Conservation (phyloP, 495 filamentous ascomycete species). For the Achaetomiella virescens region DNA sequence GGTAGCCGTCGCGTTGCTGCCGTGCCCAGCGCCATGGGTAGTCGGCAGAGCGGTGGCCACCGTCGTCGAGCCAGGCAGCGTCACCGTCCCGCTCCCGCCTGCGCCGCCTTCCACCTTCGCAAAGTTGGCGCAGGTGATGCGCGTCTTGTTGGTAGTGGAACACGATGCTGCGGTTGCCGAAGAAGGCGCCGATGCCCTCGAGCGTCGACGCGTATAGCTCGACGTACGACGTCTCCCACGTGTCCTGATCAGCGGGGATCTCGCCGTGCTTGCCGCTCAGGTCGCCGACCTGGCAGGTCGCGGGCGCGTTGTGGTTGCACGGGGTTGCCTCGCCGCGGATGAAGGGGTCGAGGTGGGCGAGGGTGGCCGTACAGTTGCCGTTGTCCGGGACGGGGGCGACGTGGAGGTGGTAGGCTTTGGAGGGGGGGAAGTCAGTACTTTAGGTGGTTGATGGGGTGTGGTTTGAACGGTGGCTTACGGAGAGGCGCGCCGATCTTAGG, state of each 20-base stretch:
- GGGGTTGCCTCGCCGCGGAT: constrained; percentile 55
- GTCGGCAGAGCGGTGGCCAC: constrained; percentile 2
- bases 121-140: constrained; percentile 70
- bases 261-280: constrained; percentile 74
- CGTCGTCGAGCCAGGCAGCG: background rate
- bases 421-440: background rate
- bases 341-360: constrained; percentile 52
- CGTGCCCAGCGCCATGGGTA: background rate
- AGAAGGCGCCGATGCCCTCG: constrained; percentile 54
- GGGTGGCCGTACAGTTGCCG: constrained; percentile 72
- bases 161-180: constrained; percentile 74
- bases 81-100: background rate
- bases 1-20: background rate
- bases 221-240: constrained; percentile 46
- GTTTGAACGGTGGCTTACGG: constrained; percentile 44
- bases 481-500: constrained; percentile 63
- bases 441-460: background rate
- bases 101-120: constrained; percentile 18
- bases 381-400: constrained; percentile 60
- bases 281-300: constrained; percentile 80
- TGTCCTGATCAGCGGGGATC: constrained; percentile 40
- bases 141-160: constrained; percentile 68
- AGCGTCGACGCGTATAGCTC: constrained; percentile 64
- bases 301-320: constrained; percentile 56
- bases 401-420: constrained; percentile 77